These are phyloP conservation scores for Medicago arabica DNA, from an alignment of 306 rosid genomes.

Conservation along the genomic window DNA sequence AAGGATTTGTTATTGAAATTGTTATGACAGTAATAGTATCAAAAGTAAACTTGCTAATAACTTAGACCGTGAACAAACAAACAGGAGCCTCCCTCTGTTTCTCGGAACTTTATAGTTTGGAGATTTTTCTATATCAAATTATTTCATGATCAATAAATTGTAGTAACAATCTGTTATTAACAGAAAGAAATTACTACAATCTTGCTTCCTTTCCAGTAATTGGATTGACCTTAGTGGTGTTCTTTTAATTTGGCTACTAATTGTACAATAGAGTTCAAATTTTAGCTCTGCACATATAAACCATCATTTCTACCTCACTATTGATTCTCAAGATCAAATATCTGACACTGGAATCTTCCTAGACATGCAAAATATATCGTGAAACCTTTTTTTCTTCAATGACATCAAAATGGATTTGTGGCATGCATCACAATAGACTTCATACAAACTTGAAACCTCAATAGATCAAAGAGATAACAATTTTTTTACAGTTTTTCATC, in stretches of 20 bases:
- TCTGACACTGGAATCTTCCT: constrained; percentile 22
- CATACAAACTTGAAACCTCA: constrained; percentile 25
- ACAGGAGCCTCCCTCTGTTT: background rate
- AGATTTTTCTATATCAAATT: background rate
- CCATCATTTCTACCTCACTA: background rate
- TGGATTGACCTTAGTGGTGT: background rate
- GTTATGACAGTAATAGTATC: background rate
- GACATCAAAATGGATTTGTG: constrained; percentile 15
- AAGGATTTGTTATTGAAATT: background rate
- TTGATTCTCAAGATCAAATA: background rate
- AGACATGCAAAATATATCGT: constrained; percentile 13
- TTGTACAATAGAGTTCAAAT: background rate
- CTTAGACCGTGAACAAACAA: background rate
- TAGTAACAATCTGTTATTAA: background rate
- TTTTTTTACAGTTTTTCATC: constrained; percentile 18
- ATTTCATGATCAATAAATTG: background rate
- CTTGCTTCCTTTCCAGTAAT: background rate
- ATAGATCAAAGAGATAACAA: constrained; percentile 8
- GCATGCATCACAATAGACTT: constrained; percentile 33
- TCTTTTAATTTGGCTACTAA: constrained; percentile 10
- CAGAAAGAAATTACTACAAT: background rate
- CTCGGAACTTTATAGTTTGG: background rate
- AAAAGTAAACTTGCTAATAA: background rate
- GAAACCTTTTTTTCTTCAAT: background rate
- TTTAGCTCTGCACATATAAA: constrained; percentile 30